Base-by-base conservation (phyloP, 148 eudicot species). In the Fagopyrum esculentum region DNA sequence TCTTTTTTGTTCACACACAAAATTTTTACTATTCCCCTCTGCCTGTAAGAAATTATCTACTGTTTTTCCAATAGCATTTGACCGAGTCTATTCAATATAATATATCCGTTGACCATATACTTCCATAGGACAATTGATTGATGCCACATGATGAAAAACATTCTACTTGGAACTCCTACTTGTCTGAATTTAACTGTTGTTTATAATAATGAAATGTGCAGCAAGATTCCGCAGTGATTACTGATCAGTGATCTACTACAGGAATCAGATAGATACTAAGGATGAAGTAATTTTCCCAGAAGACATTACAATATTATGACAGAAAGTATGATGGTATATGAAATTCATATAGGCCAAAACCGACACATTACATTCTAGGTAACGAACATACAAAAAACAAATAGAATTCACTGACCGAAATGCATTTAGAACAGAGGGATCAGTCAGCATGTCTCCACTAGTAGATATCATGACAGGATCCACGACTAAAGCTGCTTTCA, bases 381-480 rank as follows among this genome's bases (percentile, higher is more conserved):
- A 15, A 73, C 16, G n/a, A 43, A 30, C 44, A 48, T 22, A 49
- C 17, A 9, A 50, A 4, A 74, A 1, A 45, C 16, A 60, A 57
- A 74, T 8, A 76, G 16, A 52, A 15, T 17, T 11, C 22, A 71
- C 82, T 69, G 83, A 94, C 98, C 91, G 82, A 22, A 89, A 86
- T 71, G 74, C 84, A 81, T 82, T 83, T 69, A 91, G 83, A 77
- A 91, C 78, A n/a, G 90, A 84, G 56, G 93, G 85, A 79, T 87
- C 96, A 77, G 98, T 91, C 44, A 94, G 83, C 64, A 86, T 84
- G 83, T 91, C 91, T 75, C 98, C 98, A 78, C 97, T 94, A 70
- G 97, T 94, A 63, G 98, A 92, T 70, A 94, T 95, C 98, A 94
- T 89, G 55, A 94, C 98, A 81, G 98, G 98, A 83, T 94, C 98